Base-by-base conservation (phyloP, 768 basidiomycete species). In the Nidularia pulvinata region DNA sequence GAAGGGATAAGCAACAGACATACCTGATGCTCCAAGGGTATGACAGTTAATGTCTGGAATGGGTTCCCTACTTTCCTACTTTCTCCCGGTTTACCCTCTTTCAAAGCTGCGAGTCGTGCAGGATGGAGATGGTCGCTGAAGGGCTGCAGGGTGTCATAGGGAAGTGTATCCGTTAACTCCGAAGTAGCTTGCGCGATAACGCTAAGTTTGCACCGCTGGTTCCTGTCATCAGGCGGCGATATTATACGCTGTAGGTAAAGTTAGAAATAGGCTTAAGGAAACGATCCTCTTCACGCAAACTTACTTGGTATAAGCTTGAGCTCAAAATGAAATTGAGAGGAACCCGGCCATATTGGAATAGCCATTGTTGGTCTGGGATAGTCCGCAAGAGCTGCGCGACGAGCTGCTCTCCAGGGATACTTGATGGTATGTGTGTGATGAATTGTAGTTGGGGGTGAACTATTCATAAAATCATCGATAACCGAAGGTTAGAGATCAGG, bases 261-360 rank as follows among this genome's bases (percentile, higher is more conserved):
- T 44, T 6, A 46, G 35, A 19, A 46, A 14, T 7, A 47, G 13
- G 10, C 42, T 35, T 30, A 19, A 5, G 49, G 33, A 13, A 10
- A 54, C 16, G 35, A 47, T 33, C 22, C 46, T 13, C 10, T 55
- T 19, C 49, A 56, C 6, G 39, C 5, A 11, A n/a, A 71, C 81
- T 52, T 55, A 94, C 95, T 70, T 85, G 77, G 80, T 83, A 92
- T 52, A 94, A 71, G 54, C 78, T 76, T 32, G 86, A 79, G 19
- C 84, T 80, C 49, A 93, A 67, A 22, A 95, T 57, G 39, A 93
- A 75, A 62, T 82, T 87, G 78, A 97, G 81, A 10, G 89, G 84
- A 1, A 95, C 71, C 33, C 95, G 83, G 1, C 95, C 95, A 60
- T 87, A 92, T 52, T 85, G 79, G 75, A 91, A 97, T 33, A 95